phyloP scores from a whole-genome alignment of 164 flowering plant species.

The Berberis vulgaris region DNA sequence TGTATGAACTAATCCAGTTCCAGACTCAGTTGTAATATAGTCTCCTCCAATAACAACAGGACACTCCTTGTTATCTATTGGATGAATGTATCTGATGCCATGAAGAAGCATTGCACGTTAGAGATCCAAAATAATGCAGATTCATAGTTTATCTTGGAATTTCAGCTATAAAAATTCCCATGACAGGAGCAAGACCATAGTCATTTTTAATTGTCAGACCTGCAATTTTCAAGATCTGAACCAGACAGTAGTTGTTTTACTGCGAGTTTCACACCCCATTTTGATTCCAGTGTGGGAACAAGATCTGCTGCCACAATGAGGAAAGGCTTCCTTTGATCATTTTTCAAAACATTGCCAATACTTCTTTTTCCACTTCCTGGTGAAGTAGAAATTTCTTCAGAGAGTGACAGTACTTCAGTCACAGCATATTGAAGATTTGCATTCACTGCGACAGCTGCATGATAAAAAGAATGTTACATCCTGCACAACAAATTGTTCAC shows the following conservation, averaged over 20 bases:
- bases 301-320: conserved; percentile 78
- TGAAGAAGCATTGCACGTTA: no score
- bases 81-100: conserved; percentile 66
- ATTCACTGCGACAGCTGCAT: conserved; percentile 95
- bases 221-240: conserved; percentile 85
- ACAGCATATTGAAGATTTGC: conserved; percentile 78
- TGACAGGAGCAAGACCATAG: no score
- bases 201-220: conserved; percentile 25
- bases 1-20: conserved; percentile 97
- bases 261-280: conserved; percentile 68
- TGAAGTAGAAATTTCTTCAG: conserved; percentile 28
- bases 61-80: conserved; percentile 64
- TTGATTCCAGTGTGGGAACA: conserved; percentile 59
- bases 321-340: conserved; percentile 37
- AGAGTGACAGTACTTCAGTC: conserved; percentile 38
- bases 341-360: conserved; percentile 51
- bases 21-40: conserved; percentile 92
- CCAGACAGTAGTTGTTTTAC: conserved; percentile 59
- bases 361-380: conserved; percentile 33
- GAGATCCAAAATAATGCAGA: no score
- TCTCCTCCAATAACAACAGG: conserved; percentile 93
- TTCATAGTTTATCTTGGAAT: no score
- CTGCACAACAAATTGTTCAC: not conserved
- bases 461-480: conserved; percentile 7
- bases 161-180: no score